These are phyloP conservation scores for Sporothrix brasiliensis DNA, from an alignment of 2,329 filamentous ascomycete species.

Conservation along the genomic window DNA sequence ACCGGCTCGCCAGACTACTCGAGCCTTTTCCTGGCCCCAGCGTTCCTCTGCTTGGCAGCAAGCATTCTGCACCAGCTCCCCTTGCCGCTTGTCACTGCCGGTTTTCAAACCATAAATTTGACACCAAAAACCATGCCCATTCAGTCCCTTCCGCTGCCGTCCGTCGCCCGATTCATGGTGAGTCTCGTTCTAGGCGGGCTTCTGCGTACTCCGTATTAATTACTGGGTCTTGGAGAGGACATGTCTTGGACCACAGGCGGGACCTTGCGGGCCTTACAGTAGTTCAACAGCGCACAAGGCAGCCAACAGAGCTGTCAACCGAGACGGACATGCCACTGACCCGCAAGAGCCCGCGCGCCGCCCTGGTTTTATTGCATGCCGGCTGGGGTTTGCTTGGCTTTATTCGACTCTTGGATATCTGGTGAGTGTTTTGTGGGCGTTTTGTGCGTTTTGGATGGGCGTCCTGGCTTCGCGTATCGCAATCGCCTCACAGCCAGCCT, in stretches of 20 bases:
- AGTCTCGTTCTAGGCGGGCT: not conserved
- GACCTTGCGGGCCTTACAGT: not conserved
- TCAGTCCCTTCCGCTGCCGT: too few relatives aligned
- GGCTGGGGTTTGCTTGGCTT: constrained; percentile 12
- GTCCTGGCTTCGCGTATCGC: not conserved
- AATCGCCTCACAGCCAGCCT: not conserved
- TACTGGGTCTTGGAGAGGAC: too few relatives aligned
- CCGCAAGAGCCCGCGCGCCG: constrained; percentile 11
- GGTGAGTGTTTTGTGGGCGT: not conserved
- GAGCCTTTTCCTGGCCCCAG: constrained; percentile 12
- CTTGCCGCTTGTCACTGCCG: constrained; percentile 9
- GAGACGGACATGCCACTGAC: constrained; percentile 7
- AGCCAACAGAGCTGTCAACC: not conserved
- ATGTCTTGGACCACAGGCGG: not conserved
- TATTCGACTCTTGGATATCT: not conserved
- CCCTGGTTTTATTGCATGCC: not conserved
- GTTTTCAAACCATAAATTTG: not conserved
- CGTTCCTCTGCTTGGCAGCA: constrained; percentile 2
- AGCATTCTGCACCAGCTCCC: not conserved
- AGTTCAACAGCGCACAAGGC: constrained; percentile 4
- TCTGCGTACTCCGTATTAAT: too few relatives aligned
- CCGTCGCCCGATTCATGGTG: constrained; percentile 5
- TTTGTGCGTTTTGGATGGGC: not conserved
- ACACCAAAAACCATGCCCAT: constrained; percentile 8
- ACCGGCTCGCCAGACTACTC: not conserved